These are phyloP conservation scores for Plasmodium malariae DNA, from an alignment of 169 alveolate species.

Conservation along the genomic window DNA sequence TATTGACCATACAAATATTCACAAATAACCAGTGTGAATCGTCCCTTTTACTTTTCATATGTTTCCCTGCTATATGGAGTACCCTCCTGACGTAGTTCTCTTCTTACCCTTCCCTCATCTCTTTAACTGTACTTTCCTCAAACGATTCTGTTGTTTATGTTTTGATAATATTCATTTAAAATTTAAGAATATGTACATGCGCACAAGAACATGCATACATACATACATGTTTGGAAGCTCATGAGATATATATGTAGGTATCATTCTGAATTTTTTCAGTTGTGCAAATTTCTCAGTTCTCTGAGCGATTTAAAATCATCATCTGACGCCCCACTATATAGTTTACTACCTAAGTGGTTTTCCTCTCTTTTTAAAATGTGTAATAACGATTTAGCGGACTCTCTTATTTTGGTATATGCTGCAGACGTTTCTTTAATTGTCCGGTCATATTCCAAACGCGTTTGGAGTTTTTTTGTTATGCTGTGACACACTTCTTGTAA, in stretches of 20 bases:
- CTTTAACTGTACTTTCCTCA: background rate
- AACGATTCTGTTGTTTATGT: background rate
- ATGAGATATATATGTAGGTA: background rate
- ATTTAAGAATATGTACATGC: too few species aligned
- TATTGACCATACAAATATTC: too few species aligned
- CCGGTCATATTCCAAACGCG: slow-evolving; percentile 91
- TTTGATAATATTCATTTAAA: background rate
- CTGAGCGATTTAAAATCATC: slow-evolving; percentile 68
- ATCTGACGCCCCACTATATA: slow-evolving; percentile 61
- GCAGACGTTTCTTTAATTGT: slow-evolving; percentile 91
- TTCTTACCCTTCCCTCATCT: background rate
- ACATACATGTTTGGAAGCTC: background rate
- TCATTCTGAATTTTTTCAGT: background rate
- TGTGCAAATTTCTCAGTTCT: slow-evolving; percentile 36
- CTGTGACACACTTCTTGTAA: slow-evolving; percentile 86
- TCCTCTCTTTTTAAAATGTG: slow-evolving; percentile 91
- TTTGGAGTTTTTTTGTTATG: slow-evolving; percentile 85
- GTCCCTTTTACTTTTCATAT: background rate
- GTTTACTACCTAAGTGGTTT: slow-evolving; percentile 82
- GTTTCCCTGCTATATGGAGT: background rate
- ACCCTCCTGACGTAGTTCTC: background rate
- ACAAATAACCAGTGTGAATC: too few species aligned
- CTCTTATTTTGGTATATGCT: slow-evolving; percentile 92
- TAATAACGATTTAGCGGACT: slow-evolving; percentile 90
- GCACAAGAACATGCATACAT: too few species aligned